These are phyloP conservation scores for Sugiyamaella xylanicola DNA, from an alignment of 1,139 yeast species.

Conservation along the genomic window DNA sequence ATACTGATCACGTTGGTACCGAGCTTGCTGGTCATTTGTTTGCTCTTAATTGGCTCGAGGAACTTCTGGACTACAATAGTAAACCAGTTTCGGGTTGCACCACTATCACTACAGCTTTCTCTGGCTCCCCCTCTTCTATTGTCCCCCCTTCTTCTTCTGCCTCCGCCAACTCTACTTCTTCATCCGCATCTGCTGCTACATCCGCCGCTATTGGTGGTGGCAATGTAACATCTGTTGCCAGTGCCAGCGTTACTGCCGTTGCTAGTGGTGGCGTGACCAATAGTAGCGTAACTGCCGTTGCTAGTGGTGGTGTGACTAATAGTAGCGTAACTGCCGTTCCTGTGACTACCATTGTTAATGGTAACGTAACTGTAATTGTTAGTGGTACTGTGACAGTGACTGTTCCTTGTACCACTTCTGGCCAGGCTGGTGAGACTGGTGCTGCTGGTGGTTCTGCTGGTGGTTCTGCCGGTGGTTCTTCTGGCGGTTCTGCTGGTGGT, in stretches of 20 bases:
- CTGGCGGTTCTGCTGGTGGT: neutral
- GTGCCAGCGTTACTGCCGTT: neutral
- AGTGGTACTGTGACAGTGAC: conserved; percentile 9
- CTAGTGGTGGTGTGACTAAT: too few species aligned
- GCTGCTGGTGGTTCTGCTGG: conserved; percentile 7
- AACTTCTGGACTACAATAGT: conserved; percentile 22
- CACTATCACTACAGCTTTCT: conserved; percentile 19
- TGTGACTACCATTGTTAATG: too few species aligned
- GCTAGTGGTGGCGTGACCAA: too few species aligned
- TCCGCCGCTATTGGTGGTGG: conserved; percentile 2
- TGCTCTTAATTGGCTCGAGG: conserved; percentile 28
- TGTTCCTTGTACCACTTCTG: conserved; percentile 13
- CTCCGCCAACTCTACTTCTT: too few species aligned
- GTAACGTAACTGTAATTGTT: too few species aligned
- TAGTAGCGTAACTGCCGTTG: too few species aligned
- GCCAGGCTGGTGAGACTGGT: conserved; percentile 12
- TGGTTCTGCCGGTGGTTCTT: neutral
- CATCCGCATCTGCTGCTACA: too few species aligned
- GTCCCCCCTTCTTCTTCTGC: conserved; percentile 4
- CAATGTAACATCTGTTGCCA: conserved; percentile 5
- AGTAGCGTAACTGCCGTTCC: too few species aligned
- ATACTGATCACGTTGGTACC: conserved; percentile 27
- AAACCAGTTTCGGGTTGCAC: conserved; percentile 18
- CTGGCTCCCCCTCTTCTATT: conserved; percentile 12
- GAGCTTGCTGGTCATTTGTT: conserved; percentile 22